A percentile compares a stretch with the other conserved stretches of the same genome.
Evolutionary conservation across 768 basidiomycete species (phyloP).

Genomic region (Xerocomus potaroensis): DNA sequence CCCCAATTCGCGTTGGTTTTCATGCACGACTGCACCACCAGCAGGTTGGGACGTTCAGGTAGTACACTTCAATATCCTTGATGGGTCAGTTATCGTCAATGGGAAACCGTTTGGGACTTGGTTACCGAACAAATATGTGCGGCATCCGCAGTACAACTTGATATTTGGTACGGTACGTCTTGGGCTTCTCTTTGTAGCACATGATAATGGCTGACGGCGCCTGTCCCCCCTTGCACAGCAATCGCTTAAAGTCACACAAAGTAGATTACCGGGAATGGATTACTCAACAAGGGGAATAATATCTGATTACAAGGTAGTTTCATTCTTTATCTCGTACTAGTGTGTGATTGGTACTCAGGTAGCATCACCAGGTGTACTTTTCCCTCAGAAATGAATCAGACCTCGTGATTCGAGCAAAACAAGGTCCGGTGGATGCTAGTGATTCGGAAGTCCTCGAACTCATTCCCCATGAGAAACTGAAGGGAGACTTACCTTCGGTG

Average conservation of each 20-base stretch:
- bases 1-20: slow-evolving; percentile 31
- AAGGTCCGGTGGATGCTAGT: neutral
- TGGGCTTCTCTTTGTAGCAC: neutral
- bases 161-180: slow-evolving; percentile 20
- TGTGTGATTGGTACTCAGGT: neutral
- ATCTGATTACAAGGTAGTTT: slow-evolving; percentile 15
- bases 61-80: slow-evolving; percentile 39
- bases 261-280: slow-evolving; percentile 22
- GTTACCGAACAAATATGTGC: slow-evolving; percentile 11
- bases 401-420: slow-evolving; percentile 13
- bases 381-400: neutral
- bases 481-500: slow-evolving; percentile 23
- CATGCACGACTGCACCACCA: slow-evolving; percentile 16
- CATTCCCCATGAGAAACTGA: slow-evolving; percentile 21
- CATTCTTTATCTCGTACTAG: neutral
- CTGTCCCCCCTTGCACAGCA: slow-evolving; percentile 6
- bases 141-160: slow-evolving; percentile 9
- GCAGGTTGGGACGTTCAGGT: slow-evolving; percentile 16
- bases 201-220: neutral
- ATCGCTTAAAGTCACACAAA: slow-evolving; percentile 15
- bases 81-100: slow-evolving; percentile 22
- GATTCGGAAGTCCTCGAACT: slow-evolving; percentile 15
- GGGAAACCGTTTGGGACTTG: slow-evolving; percentile 18
- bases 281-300: slow-evolving; percentile 20
- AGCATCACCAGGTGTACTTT: slow-evolving; percentile 10